These are phyloP conservation scores for Diplodia intermedia DNA, from an alignment of 2,329 filamentous ascomycete genomes.

Conservation along the genomic window DNA sequence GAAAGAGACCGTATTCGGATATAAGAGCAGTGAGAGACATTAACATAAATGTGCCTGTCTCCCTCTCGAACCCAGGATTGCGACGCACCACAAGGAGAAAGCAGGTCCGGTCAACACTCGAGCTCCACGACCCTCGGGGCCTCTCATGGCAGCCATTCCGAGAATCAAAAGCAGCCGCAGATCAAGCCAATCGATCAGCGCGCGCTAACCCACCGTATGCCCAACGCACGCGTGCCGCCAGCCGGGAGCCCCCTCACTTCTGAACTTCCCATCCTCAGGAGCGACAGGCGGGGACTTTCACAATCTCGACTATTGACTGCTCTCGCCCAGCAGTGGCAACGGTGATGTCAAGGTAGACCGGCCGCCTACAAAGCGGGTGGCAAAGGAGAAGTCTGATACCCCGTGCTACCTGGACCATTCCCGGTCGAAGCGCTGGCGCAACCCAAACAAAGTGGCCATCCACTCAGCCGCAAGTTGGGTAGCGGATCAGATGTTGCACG, in stretches of 20 bases:
- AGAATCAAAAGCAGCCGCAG: background rate
- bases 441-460: background rate
- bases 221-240: background rate
- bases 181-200: background rate
- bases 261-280: background rate
- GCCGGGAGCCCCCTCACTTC: background rate
- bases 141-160: background rate
- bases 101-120: background rate
- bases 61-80: background rate
- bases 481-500: background rate
- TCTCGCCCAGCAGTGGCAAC: too few species aligned
- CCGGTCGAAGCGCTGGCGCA: background rate
- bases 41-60: background rate
- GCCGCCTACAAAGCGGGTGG: background rate
- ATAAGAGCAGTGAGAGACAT: background rate
- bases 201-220: background rate
- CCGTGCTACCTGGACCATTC: background rate
- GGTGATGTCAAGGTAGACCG: background rate
- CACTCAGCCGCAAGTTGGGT: background rate
- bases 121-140: too few species aligned
- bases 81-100: background rate
- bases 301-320: too few species aligned
- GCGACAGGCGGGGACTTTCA: background rate
- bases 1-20: slow-evolving; percentile 3
- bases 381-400: background rate